Evolutionary conservation across 2,329 filamentous ascomycete species (phyloP), one percentile per base, ranked within the genome.

Genomic region (Zopfia rhizophila): DNA sequence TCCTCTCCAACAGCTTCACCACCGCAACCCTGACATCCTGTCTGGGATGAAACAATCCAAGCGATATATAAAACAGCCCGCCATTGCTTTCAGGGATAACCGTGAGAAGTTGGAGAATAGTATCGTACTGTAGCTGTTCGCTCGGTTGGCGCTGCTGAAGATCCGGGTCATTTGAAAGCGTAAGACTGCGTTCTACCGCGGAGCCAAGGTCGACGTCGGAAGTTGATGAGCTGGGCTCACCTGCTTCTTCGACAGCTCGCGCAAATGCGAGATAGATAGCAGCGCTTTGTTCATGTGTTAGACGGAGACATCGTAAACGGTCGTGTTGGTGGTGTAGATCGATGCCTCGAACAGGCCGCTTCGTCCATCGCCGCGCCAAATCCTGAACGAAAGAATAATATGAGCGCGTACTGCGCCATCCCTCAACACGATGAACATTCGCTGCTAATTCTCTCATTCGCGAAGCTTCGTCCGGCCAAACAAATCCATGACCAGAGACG

Each of bases 261-360:
- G 87, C 78, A 14, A 99, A 82, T 1, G 91, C 87, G 14, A 94
- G 75, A 66, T 97, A 99, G 29, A 99, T 89, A 38, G 92, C 89
- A 12, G 86, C 88, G 42, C 89, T 89, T 53, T 93, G 88, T 3
- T 84, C 76, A 3, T 90, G 84, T 2, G 83, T 86, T 1, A 97
- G 80, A 44, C 91, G 89, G 51, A 96, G 83, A 48, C 88, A 88
- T 16, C 92, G 87, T 5, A 99, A 80, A 7, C 91, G 90, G 72
- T 97, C 93, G 69, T 97, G 91, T 69, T 97, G 87, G 71, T 97
- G 92, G 58, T 92, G 86, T 7, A 99, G 77, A 68, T 99, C 94
- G 13, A 95, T 79, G n/a, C 86, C 83, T 55, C 91, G 89, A 29
- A 93, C 80, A 1, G 90, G 88, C 28, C 84, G 48, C 36, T 65